Base-by-base conservation (phyloP, 2,329 filamentous ascomycete species). In the Hypoxylon sp. region DNA sequence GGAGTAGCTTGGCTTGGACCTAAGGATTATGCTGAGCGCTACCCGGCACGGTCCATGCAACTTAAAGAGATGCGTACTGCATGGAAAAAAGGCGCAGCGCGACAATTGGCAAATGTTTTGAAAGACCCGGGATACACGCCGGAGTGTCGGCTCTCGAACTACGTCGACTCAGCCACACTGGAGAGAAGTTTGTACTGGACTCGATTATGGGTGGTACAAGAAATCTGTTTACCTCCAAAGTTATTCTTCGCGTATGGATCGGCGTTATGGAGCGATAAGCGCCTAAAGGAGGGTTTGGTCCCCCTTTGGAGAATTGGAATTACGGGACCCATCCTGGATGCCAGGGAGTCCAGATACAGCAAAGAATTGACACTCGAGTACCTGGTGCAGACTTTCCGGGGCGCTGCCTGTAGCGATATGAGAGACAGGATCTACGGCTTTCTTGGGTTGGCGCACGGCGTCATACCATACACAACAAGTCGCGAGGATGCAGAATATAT, bases 111-210 rank as follows among this genome's bases (percentile, higher is more conserved):
- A 8, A 16, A 40, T 20, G 16, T 16, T 9, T 40, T 6, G 8
- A 18, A 40, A 2, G 7, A n/a, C n/a, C n/a, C n/a, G n/a, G n/a
- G n/a, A n/a, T n/a, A n/a, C n/a, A n/a, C n/a, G n/a, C n/a, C n/a
- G n/a, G n/a, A n/a, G n/a, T n/a, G n/a, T n/a, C n/a, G n/a, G n/a
- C n/a, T n/a, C n/a, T n/a, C n/a, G n/a, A n/a, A n/a, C n/a, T n/a
- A n/a, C n/a, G n/a, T n/a, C n/a, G n/a, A n/a, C n/a, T n/a, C n/a
- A n/a, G n/a, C n/a, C n/a, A n/a, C n/a, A n/a, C n/a, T n/a, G n/a
- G n/a, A n/a, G n/a, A 4, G 30, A 20, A 67, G 64, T 22, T 44
- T 42, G 2, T 67, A 64, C 46, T 67, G 64, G 64, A 51, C 50
- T 1, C 48, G 60, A 9, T 8, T 64, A 20, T 67, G 64, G 64